A percentile compares a stretch with the other conserved stretches of the same genome.
These are phyloP conservation scores for Carex arenaria DNA, from an alignment of 202 grass and related monocot species.

Conservation along the genomic window DNA sequence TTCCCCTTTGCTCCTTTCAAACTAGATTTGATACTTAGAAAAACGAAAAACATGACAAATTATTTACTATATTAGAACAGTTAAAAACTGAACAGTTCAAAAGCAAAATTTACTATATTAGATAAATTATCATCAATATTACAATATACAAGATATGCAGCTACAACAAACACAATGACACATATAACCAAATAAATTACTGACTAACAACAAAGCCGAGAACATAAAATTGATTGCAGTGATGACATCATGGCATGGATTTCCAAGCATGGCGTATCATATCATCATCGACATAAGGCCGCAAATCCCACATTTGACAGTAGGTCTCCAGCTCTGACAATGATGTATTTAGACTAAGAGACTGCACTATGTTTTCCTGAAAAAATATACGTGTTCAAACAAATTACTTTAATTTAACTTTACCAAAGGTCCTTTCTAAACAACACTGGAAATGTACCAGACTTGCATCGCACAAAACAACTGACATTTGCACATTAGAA, in stretches of 20 bases:
- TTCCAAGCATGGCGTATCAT: conserved; percentile 43
- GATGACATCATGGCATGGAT: conserved; percentile 27
- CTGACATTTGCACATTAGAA: background rate
- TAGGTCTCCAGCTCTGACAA: conserved; percentile 47
- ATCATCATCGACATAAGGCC: conserved; percentile 42
- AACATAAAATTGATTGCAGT: background rate
- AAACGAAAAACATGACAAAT: no score
- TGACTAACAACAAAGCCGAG: background rate
- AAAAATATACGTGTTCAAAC: background rate
- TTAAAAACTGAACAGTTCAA: background rate
- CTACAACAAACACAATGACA: background rate
- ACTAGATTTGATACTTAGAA: no score
- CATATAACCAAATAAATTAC: background rate
- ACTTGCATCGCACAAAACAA: background rate
- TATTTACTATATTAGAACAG: no score
- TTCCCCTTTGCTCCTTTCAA: no score
- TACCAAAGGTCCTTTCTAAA: background rate
- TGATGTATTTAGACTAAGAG: conserved; percentile 41
- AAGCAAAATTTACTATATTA: background rate
- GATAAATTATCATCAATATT: background rate
- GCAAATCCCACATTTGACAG: conserved; percentile 65
- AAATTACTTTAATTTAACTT: background rate
- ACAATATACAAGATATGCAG: background rate
- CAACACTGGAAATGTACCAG: background rate
- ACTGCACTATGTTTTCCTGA: conserved; percentile 46